Conservation (phyloP, 768 basidiomycete species). For the Hypholoma sublateritium region DNA sequence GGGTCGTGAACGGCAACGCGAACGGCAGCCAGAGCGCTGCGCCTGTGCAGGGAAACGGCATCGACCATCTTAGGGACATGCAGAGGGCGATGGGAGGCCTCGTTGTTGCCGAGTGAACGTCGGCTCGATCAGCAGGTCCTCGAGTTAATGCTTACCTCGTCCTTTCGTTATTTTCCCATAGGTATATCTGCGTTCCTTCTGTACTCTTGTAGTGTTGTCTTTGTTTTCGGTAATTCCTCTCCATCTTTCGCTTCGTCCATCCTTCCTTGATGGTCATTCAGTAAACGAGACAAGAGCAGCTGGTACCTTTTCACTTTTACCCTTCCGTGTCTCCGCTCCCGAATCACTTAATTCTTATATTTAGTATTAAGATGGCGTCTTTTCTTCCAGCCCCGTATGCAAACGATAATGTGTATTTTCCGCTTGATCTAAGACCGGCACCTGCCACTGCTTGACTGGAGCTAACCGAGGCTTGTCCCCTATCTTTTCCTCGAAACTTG, state of each 20-base stretch:
- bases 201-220: conserved; percentile 18
- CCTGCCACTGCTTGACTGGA: too few species aligned
- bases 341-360: conserved; percentile 20
- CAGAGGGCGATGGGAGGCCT: conserved; percentile 78
- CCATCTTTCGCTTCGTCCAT: conserved; percentile 9
- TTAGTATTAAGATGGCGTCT: conserved; percentile 14
- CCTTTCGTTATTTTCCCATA: conserved; percentile 13
- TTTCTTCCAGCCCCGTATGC: conserved; percentile 12
- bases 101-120: conserved; percentile 65
- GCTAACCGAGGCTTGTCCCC: too few species aligned
- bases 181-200: conserved; percentile 15
- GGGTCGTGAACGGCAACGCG: conserved; percentile 45
- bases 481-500: too few species aligned
- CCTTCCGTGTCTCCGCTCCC: conserved; percentile 13
- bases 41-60: conserved; percentile 39
- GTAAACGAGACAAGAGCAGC: conserved; percentile 22
- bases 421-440: too few species aligned
- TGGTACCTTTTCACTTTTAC: conserved; percentile 16
- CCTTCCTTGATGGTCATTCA: conserved; percentile 12
- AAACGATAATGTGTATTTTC: background rate
- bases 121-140: conserved; percentile 6
- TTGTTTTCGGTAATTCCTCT: conserved; percentile 11
- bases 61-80: conserved; percentile 65
- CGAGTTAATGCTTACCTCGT: conserved; percentile 11
- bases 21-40: conserved; percentile 33